Evolutionary conservation across 1,284 basidiomycete genomes (phyloP).

Genomic region (Trametes hirsuta): DNA sequence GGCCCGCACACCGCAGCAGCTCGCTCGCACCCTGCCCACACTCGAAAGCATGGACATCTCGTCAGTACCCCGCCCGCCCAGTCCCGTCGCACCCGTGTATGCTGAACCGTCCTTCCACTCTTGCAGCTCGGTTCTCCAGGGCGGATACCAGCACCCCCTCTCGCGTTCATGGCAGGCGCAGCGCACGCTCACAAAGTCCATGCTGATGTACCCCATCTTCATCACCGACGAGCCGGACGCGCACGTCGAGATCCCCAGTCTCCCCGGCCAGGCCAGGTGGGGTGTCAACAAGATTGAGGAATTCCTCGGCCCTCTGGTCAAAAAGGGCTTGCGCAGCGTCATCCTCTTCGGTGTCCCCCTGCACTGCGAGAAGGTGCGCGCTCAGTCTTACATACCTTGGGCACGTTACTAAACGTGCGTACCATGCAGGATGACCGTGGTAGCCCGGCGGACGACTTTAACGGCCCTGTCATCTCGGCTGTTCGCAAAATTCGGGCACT

Average conservation of each 20-base stretch:
- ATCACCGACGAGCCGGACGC: conserved; percentile 92
- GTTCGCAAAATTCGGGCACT: conserved; percentile 77
- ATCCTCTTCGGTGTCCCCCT: conserved; percentile 97
- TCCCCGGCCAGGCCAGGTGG: conserved; percentile 93
- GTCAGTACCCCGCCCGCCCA: conserved; percentile 15
- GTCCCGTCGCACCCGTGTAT: neutral
- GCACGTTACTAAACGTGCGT: neutral
- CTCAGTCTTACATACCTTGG: neutral
- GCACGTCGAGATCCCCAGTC: conserved; percentile 70
- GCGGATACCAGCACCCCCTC: conserved; percentile 90
- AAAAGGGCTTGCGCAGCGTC: conserved; percentile 90
- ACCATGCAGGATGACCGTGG: conserved; percentile 75
- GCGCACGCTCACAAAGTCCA: conserved; percentile 79
- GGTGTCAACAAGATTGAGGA: conserved; percentile 90
- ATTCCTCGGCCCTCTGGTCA: conserved; percentile 86
- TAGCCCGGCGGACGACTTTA: conserved; percentile 86
- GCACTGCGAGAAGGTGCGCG: conserved; percentile 77
- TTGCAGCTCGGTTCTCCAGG: conserved; percentile 80
- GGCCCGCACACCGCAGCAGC: neutral
- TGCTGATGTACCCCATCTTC: conserved; percentile 99
- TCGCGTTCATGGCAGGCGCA: conserved; percentile 84
- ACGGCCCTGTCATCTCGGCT: conserved; percentile 92
- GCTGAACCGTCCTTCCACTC: neutral
- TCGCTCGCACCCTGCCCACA: neutral
- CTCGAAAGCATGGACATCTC: conserved; percentile 28